Evolutionary conservation across 805 yeast genomes (phyloP).

Genomic region (Ogataea salicorniae): DNA sequence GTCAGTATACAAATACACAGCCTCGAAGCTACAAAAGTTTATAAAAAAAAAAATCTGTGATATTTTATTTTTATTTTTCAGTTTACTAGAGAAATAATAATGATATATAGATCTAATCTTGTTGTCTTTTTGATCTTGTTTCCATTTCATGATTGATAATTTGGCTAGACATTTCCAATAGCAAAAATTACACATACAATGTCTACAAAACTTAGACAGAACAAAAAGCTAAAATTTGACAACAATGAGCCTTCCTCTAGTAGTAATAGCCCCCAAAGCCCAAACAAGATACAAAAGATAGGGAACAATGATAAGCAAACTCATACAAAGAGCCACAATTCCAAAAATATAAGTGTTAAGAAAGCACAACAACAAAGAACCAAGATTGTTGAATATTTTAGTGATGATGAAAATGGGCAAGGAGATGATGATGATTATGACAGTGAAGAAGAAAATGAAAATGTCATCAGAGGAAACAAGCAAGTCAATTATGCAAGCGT

Average conservation of each 20-base stretch:
- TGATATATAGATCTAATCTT: no score
- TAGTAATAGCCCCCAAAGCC: not conserved
- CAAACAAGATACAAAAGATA: not conserved
- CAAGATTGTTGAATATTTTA: slow-evolving; percentile 4
- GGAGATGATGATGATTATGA: slow-evolving; percentile 7
- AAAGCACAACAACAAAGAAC: not conserved
- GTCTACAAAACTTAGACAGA: slow-evolving; percentile 15
- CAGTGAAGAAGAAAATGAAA: slow-evolving; percentile 21
- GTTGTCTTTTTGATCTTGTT: no score
- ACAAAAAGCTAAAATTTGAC: slow-evolving; percentile 24
- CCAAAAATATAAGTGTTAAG: not conserved
- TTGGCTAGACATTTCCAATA: not conserved
- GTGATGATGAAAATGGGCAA: slow-evolving; percentile 10
- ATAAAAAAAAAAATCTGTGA: no score
- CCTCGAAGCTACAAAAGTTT: no score
- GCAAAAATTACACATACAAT: not conserved
- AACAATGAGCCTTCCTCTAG: slow-evolving; percentile 2
- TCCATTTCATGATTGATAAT: no score
- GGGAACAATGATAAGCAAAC: not conserved
- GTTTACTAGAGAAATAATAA: no score
- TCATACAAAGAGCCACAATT: not conserved
- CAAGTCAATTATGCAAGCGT: slow-evolving; percentile 18
- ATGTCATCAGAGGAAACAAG: slow-evolving; percentile 18
- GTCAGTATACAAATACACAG: no score
- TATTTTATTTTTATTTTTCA: no score